Base-by-base conservation (phyloP, 2,329 filamentous ascomycete species). In the Penicillium sp. region DNA sequence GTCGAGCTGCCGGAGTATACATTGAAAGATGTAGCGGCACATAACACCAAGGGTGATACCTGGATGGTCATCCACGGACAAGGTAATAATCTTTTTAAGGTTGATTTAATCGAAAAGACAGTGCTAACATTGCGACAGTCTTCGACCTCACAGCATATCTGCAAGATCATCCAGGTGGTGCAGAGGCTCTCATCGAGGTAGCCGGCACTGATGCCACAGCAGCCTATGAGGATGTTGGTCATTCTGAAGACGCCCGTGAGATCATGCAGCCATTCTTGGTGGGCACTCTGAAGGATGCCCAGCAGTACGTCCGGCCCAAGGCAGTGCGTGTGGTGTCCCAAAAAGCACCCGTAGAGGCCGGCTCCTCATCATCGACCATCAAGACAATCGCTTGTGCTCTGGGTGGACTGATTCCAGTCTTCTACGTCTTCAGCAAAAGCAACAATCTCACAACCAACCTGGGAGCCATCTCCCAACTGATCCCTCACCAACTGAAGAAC, bases 141-240 rank as follows among this genome's bases (percentile, higher is more conserved):
- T 86, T 85, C 63, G 75, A 87, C 66, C 72, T 85, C 11, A 80
- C 84, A 1, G 76, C 79, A 42, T 87, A 86, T 59, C 58, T 83
- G 1, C 72, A 80, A 24, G 83, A 87, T 55, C 85, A 87, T 58
- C 85, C 85, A 3, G 74, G 75, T 16, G 77, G 77, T 16, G 65
- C 63, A 37, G 76, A 78, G 6, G 66, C 75, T 14, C 65, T 79
- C 1, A 45, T 72, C 31, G 74, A 78, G 50, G 64, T 73, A 40
- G 77, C 74, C 34, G 77, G 77, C 24, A 67, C 66, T 40, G 76
- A 79, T 57, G 76, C 74, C 1, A 78, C 76, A 1, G 67, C 61
- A 16, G 75, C 69, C 8, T 79, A 75, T 60, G 73, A 78, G n/a
- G 73, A 77, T 26, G 72, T 74, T 34, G 76, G 78, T 5, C 78